Evolutionary conservation across 495 filamentous ascomycete genomes (phyloP), one percentile per base, ranked within the genome.

Genomic region (Aspergillus steynii): DNA sequence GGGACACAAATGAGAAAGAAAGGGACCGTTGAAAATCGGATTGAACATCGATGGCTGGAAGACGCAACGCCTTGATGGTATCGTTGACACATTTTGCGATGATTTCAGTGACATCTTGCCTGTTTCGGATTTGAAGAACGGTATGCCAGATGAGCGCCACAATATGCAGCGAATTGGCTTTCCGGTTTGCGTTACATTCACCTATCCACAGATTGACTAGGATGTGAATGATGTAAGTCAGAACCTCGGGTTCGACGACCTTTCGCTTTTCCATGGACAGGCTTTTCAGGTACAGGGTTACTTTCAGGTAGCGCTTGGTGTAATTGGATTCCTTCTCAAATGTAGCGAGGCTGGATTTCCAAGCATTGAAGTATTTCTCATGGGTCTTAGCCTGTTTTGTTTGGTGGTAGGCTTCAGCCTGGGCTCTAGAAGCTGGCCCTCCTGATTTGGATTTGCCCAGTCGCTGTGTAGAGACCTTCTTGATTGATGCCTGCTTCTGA

Each of bases 191-290:
- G 27, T 34, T 20, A 34, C 61, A 63, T 26, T 45, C 32, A 6
- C 53, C 28, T 27, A 31, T 49, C 67, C 61, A 58, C 4, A 74
- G 61, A 12, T 58, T 60, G 14, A 79, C 58, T 34, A 85, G 64
- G 9, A 74, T 73, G 56, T 77, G 72, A 28, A 83, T 69, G 50
- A 80, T 62, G 59, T 80, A 86, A 2, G 81, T 58, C 5, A 78
- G 57, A 0, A 83, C 66, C 56, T 87, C 83, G 0, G 77, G 50
- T 10, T 70, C 64, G 5, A 72, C 4, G 10, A 50, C 15, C 0
- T 62, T 57, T 7, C 69, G 64, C n/a, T 76, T 74, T 0, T 60
- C 55, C 4, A 65, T 54, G 2, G 68, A 57, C 12, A 81, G 59
- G 9, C 57, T 60, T 7, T 53, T 66, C 4, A 82, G 71, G 56